Conservation (phyloP, 2,329 filamentous ascomycete genomes). For the Penicillium frequentans region DNA sequence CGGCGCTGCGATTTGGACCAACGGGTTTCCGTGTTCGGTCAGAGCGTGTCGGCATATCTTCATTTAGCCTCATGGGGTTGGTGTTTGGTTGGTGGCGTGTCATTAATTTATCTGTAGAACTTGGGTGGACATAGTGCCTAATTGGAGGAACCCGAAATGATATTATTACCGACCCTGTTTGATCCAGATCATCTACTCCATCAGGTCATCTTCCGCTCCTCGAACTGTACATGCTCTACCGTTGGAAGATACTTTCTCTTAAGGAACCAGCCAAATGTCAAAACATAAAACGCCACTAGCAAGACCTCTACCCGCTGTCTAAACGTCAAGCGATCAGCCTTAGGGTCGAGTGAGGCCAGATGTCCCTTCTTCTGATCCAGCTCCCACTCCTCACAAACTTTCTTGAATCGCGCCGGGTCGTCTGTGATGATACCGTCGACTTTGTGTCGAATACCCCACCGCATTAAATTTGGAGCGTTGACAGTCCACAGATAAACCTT, state of each 20-base stretch:
- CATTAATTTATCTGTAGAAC: neutral
- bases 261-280: slow-evolving; percentile 21
- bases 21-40: neutral
- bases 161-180: neutral
- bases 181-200: too few relatives aligned
- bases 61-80: slow-evolving; percentile 13
- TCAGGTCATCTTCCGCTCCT: slow-evolving; percentile 12
- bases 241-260: slow-evolving; percentile 10
- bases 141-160: slow-evolving; percentile 2
- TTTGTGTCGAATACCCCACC: slow-evolving; percentile 67
- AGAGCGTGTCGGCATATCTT: slow-evolving; percentile 16
- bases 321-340: slow-evolving; percentile 10
- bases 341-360: neutral
- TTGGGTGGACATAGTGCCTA: slow-evolving; percentile 7
- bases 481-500: slow-evolving; percentile 82
- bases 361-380: slow-evolving; percentile 4
- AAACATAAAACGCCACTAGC: slow-evolving; percentile 6
- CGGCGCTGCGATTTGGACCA: neutral
- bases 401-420: slow-evolving; percentile 54
- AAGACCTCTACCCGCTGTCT: slow-evolving; percentile 12
- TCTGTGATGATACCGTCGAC: slow-evolving; percentile 87
- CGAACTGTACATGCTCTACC: slow-evolving; percentile 8
- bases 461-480: slow-evolving; percentile 76
- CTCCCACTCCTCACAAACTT: slow-evolving; percentile 19
- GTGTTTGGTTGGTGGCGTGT: slow-evolving; percentile 10